phyloP scores from a whole-genome alignment of 148 eudicot genomes.

The Pouteria glomerata region DNA sequence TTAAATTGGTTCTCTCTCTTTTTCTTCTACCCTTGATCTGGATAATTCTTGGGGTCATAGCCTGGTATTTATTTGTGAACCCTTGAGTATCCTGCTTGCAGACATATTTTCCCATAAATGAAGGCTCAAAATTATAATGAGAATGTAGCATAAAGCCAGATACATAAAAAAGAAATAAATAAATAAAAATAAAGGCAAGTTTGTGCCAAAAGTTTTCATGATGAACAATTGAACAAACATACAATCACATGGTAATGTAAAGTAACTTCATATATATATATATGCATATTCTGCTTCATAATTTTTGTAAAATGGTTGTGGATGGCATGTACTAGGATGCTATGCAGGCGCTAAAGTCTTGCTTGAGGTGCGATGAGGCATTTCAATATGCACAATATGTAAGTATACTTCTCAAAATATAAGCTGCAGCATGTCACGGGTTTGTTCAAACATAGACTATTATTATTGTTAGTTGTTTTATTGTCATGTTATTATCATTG shows the following conservation, averaged over 20 bases:
- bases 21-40: background rate
- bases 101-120: background rate
- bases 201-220: background rate
- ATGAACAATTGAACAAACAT: background rate
- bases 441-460: background rate
- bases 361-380: slow-evolving; percentile 69
- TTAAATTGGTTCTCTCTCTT: background rate
- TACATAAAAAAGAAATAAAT: background rate
- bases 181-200: no score
- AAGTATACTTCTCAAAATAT: slow-evolving; percentile 21
- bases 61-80: background rate
- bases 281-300: background rate
- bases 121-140: no score
- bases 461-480: background rate
- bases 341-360: slow-evolving; percentile 56
- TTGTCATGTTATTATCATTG: background rate
- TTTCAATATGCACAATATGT: slow-evolving; percentile 70
- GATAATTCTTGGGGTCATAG: background rate
- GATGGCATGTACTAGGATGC: slow-evolving; percentile 49
- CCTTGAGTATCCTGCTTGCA: background rate
- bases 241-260: background rate
- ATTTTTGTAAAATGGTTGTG: slow-evolving; percentile 6
- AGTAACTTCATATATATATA: background rate
- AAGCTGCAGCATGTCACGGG: background rate
- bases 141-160: background rate